Evolutionary conservation across 2,329 filamentous ascomycete species (phyloP), one percentile per base, ranked within the genome.

Genomic region (Claviceps pusilla): DNA sequence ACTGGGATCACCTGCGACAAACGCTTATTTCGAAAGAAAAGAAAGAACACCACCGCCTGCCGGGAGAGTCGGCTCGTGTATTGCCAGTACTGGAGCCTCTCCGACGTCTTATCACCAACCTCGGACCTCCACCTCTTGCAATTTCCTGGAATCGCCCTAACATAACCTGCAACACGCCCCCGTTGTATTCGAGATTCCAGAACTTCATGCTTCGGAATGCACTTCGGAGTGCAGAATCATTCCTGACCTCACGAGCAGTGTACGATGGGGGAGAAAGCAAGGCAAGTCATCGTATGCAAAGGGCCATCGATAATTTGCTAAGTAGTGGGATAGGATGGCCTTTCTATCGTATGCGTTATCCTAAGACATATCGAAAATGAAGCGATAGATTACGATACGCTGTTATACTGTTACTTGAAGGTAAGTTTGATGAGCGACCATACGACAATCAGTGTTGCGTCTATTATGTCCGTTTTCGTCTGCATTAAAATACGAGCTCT

Each of bases 231-330:
- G 79, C 77, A 0, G 83, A 85, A 59, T 83, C 80, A 3, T 79
- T 83, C 56, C 66, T 83, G 28, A 82, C 80, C 2, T 78, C 79
- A 29, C 74, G 82, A 28, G 82, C 82, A 31, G 79, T 86, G 12
- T 86, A 86, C 61, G 83, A 86, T 62, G 83, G 83, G 39, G 83
- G 83, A 24, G 82, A 86, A 66, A 85, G 79, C 68, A 85, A 83
- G 68, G 78, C 78, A 61, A 16, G 49, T 19, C 16, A 14, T 19
- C 3, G 16, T 19, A 43, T n/a, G 4, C 31, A 28, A 14, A 19
- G 14, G 29, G 14, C 28, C 29, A 51, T 9, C 16, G 7, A n/a
- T 19, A 24, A 11, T 28, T 37, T 49, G 53, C 50, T 53, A 19
- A 55, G 57, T n/a, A 52, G n/a, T 10, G 9, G 28, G 28, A n/a